phyloP scores from a whole-genome alignment of 257 asterid species.

The Misopates orontium region DNA sequence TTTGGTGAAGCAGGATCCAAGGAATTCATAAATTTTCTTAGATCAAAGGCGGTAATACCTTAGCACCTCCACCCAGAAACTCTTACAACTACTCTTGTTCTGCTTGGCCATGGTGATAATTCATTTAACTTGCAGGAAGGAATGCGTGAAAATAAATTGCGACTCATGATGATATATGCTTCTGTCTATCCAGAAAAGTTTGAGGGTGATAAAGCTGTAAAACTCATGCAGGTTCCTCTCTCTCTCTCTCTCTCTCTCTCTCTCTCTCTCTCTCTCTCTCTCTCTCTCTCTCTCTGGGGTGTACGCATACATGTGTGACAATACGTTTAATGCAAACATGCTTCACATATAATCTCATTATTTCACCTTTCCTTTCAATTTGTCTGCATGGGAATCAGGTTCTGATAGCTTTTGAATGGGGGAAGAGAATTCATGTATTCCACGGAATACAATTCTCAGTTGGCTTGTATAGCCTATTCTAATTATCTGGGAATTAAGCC shows the following conservation, averaged over 20 bases:
- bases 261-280: too few species aligned
- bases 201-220: conserved; percentile 86
- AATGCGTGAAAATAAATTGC: conserved; percentile 62
- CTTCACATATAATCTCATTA: neutral
- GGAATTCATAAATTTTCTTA: conserved; percentile 76
- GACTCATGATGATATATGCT: conserved; percentile 89
- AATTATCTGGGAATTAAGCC: too few species aligned
- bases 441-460: too few species aligned
- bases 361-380: conserved; percentile 8
- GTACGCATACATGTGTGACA: neutral
- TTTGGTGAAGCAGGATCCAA: conserved; percentile 99
- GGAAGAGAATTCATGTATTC: too few species aligned
- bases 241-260: conserved; percentile 9
- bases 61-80: conserved; percentile 18
- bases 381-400: neutral
- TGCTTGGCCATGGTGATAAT: conserved; percentile 18
- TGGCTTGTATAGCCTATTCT: too few species aligned
- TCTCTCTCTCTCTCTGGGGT: too few species aligned
- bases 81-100: conserved; percentile 12
- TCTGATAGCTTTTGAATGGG: neutral
- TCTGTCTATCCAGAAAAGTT: conserved; percentile 88
- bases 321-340: conserved; percentile 5
- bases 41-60: conserved; percentile 60
- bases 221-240: conserved; percentile 87
- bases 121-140: conserved; percentile 51